A percentile compares a stretch with the other conserved stretches of the same genome.
phyloP scores from a whole-genome alignment of 1,139 yeast genomes.

The Kurtzmaniella quercitrusa region DNA sequence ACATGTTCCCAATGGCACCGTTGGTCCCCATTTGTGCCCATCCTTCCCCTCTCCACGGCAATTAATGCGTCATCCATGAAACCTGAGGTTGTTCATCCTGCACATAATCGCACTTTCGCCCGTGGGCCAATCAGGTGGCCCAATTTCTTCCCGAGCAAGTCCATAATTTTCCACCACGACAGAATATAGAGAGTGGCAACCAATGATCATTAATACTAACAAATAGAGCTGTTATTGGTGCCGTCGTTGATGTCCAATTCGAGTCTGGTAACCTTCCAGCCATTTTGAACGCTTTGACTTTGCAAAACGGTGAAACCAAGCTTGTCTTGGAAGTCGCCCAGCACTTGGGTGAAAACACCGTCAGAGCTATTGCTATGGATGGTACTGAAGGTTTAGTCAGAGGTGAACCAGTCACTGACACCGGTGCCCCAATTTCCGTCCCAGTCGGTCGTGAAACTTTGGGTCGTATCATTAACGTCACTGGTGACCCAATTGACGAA shows the following conservation, averaged over 20 bases:
- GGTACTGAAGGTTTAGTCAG: constrained; percentile 99
- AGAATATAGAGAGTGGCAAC: no score
- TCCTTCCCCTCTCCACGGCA: no score
- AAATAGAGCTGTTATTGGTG: constrained; percentile 95
- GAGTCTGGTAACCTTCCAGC: constrained; percentile 97
- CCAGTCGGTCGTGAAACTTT: constrained; percentile 99
- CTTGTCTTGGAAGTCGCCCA: constrained; percentile 98
- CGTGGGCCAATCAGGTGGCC: neutral
- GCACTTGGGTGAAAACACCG: constrained; percentile 99
- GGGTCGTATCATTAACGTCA: constrained; percentile 97
- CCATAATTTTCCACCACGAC: neutral
- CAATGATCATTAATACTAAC: constrained; percentile 25
- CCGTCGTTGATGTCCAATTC: constrained; percentile 99
- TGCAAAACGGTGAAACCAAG: constrained; percentile 62
- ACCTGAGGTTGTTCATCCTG: neutral
- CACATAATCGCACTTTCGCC: no score
- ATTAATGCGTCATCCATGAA: no score
- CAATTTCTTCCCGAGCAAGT: neutral
- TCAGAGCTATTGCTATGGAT: constrained; percentile 99
- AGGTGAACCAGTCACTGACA: constrained; percentile 88
- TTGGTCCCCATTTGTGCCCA: neutral
- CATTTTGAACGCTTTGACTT: constrained; percentile 92
- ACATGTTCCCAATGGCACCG: no score
- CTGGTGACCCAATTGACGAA: constrained; percentile 99
- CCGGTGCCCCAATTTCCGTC: constrained; percentile 97